Percentiles rank a stretch among this genome's conserved stretches.
Conservation (phyloP, 1,139 yeast species). For the Yamadazyma epiphylla region DNA sequence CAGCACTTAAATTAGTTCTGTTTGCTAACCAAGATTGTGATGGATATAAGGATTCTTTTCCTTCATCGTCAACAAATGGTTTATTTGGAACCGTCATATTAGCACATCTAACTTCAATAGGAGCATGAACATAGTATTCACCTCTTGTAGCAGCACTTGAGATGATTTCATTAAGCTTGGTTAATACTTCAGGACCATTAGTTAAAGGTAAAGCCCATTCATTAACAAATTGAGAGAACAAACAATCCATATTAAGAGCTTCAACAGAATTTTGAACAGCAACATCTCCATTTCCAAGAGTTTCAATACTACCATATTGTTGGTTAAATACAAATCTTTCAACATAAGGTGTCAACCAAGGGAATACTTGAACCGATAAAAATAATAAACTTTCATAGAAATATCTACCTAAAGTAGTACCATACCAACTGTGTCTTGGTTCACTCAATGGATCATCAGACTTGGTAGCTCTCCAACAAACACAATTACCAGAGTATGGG, state of each 20-base stretch:
- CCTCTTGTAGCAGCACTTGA: slow-evolving; percentile 54
- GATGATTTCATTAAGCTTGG: slow-evolving; percentile 60
- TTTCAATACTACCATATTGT: slow-evolving; percentile 78
- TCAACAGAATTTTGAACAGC: slow-evolving; percentile 81
- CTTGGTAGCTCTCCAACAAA: slow-evolving; percentile 86
- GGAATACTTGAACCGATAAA: slow-evolving; percentile 69
- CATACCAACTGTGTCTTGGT: slow-evolving; percentile 82
- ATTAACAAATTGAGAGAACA: slow-evolving; percentile 89
- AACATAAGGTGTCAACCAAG: slow-evolving; percentile 75
- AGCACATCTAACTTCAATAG: slow-evolving; percentile 91
- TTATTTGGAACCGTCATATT: slow-evolving; percentile 60
- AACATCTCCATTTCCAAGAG: slow-evolving; percentile 59
- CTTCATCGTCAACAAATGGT: slow-evolving; percentile 42
- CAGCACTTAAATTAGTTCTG: slow-evolving; percentile 41
- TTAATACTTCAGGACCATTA: slow-evolving; percentile 70
- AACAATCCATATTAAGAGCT: slow-evolving; percentile 92
- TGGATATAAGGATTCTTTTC: slow-evolving; percentile 44
- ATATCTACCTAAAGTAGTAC: slow-evolving; percentile 69
- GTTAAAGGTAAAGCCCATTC: slow-evolving; percentile 94
- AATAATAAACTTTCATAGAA: slow-evolving; percentile 78
- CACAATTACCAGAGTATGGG: slow-evolving; percentile 83
- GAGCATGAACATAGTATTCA: slow-evolving; percentile 85
- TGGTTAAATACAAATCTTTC: slow-evolving; percentile 81
- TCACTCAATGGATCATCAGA: slow-evolving; percentile 58
- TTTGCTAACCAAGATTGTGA: slow-evolving; percentile 37